These are phyloP conservation scores for Spinacia oleracea DNA, from an alignment of 179 eudicot species.

Conservation along the genomic window DNA sequence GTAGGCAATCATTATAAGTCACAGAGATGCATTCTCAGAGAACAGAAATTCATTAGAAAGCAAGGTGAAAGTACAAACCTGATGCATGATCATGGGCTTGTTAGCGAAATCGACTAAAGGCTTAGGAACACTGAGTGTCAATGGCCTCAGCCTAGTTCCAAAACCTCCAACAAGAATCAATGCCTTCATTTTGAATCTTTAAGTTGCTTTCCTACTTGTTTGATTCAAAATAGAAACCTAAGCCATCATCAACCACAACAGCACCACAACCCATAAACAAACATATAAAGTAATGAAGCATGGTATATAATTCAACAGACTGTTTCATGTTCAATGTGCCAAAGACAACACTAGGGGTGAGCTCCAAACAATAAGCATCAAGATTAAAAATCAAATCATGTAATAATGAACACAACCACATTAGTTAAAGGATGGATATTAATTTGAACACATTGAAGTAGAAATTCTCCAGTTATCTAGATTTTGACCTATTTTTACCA, in stretches of 20 bases:
- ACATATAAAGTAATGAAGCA: not conserved
- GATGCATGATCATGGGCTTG: slow-evolving; percentile 96
- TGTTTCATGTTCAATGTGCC: too few relatives aligned
- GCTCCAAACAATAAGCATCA: not conserved
- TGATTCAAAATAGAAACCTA: not conserved
- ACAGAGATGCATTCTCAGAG: not conserved
- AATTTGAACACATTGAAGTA: not conserved
- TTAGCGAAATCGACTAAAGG: slow-evolving; percentile 94
- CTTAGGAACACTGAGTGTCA: slow-evolving; percentile 85
- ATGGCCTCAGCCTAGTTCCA: slow-evolving; percentile 89
- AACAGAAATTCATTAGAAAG: not conserved
- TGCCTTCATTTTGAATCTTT: slow-evolving; percentile 72
- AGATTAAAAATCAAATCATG: not conserved
- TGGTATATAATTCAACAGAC: not conserved
- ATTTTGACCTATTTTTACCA: not conserved
- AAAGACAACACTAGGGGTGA: too few relatives aligned
- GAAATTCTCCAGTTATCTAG: not conserved
- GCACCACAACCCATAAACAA: not conserved
- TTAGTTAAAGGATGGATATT: not conserved
- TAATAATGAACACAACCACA: not conserved
- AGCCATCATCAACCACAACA: not conserved
- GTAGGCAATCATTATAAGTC: not conserved
- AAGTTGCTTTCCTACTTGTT: slow-evolving; percentile 13
- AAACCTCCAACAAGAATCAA: slow-evolving; percentile 95
- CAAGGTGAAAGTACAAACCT: slow-evolving; percentile 37